phyloP scores from a whole-genome alignment of 345 rosid genomes.

The Aquilaria malaccensis region DNA sequence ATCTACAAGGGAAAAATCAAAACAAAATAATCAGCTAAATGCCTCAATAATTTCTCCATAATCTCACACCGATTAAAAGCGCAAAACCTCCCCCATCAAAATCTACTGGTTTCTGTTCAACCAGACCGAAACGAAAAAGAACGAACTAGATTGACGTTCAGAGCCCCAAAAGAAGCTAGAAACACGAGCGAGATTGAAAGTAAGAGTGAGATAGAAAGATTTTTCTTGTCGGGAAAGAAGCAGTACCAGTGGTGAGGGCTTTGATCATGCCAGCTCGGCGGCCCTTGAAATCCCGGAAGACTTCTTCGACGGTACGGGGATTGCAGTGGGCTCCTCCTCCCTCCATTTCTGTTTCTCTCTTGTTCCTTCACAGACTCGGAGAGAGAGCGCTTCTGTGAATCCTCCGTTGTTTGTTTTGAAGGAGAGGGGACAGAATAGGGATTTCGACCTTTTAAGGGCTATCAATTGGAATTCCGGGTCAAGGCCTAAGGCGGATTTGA shows the following conservation, averaged over 20 bases:
- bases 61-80: background rate
- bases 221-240: conserved; percentile 12
- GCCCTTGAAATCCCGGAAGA: conserved; percentile 64
- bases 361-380: background rate
- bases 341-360: conserved; percentile 24
- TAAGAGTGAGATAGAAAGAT: background rate
- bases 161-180: no score
- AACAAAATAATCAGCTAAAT: conserved; percentile 10
- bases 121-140: background rate
- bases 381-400: background rate
- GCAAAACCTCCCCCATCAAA: background rate
- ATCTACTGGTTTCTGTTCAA: background rate
- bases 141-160: background rate
- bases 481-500: conserved; percentile 24
- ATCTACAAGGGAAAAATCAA: conserved; percentile 34
- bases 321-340: conserved; percentile 33
- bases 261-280: conserved; percentile 63
- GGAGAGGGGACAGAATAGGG: conserved; percentile 8
- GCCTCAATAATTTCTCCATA: background rate
- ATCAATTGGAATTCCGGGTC: background rate
- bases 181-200: no score
- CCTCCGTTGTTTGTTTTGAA: background rate
- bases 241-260: conserved; percentile 56
- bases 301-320: conserved; percentile 73
- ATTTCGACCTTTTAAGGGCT: background rate